phyloP scores from a whole-genome alignment of 306 rosid genomes.

The Trifolium subterraneum region DNA sequence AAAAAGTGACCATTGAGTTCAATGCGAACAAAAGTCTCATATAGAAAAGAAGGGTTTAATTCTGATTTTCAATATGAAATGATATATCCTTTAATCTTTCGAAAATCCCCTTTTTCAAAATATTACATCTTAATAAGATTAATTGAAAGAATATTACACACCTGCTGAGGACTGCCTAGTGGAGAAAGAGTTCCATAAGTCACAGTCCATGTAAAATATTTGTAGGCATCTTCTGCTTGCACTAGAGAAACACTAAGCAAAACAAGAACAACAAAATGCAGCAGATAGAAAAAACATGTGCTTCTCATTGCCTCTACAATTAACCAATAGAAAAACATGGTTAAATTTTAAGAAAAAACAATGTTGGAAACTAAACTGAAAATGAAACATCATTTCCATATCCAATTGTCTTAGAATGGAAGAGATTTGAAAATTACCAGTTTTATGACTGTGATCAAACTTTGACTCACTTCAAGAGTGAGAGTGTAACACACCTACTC shows the following conservation, averaged over 20 bases:
- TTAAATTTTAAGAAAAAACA: background rate
- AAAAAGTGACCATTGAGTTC: slow-evolving; percentile 72
- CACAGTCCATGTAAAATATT: slow-evolving; percentile 82
- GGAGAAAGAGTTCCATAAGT: slow-evolving; percentile 89
- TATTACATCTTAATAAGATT: slow-evolving; percentile 38
- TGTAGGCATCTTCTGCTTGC: slow-evolving; percentile 84
- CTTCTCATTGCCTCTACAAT: slow-evolving; percentile 67
- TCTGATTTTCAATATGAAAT: background rate
- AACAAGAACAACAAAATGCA: slow-evolving; percentile 51
- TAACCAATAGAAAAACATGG: slow-evolving; percentile 21
- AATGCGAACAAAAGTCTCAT: background rate
- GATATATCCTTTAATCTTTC: background rate
- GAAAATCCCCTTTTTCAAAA: slow-evolving; percentile 1
- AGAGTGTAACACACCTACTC: slow-evolving; percentile 3
- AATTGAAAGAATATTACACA: slow-evolving; percentile 41
- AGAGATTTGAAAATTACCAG: slow-evolving; percentile 25
- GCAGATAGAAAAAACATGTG: slow-evolving; percentile 44
- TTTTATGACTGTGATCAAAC: slow-evolving; percentile 10
- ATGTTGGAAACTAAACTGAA: slow-evolving; percentile 13
- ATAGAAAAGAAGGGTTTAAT: background rate
- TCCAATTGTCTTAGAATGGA: background rate
- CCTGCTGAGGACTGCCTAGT: slow-evolving; percentile 90
- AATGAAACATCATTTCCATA: slow-evolving; percentile 30
- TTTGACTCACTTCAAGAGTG: slow-evolving; percentile 35
- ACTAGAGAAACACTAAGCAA: slow-evolving; percentile 52